Evolutionary conservation across 352 stramenopile genomes (phyloP), one percentile per base, ranked within the genome.

Genomic region (Nothophytophthora sp.): DNA sequence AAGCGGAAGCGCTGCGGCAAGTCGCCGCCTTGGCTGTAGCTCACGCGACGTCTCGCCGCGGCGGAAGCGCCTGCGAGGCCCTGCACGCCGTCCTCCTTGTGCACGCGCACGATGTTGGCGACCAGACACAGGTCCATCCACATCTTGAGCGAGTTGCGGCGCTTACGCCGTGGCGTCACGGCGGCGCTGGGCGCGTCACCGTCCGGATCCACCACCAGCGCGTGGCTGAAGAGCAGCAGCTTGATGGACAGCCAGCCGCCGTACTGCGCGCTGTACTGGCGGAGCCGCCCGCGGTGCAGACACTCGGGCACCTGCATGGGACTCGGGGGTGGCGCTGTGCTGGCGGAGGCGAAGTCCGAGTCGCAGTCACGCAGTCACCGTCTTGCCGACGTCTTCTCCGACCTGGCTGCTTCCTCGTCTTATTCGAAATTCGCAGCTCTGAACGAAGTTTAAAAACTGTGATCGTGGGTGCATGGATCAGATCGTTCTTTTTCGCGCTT

Each of bases 261-360:
- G 59, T 76, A 82, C 47, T 79, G 69, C 32, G 69, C 62, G 36
- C 65, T 79, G 58, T 71, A 82, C 60, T 82, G 72, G 28, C 69
- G 70, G 58, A 82, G 37, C 11, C 59, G 53, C 10, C 68, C 72
- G 36, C 66, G 66, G 36, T 62, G 65, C 32, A 82, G 54, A 27
- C 68, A 76, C 36, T 79, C 73, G n/a, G 54, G 53, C 13, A 18
- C 39, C 8, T 63, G 34, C 58, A 69, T 60, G 12, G 2, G n/a
- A n/a, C n/a, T n/a, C n/a, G n/a, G n/a, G n/a, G n/a, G n/a, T n/a
- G n/a, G n/a, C n/a, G n/a, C n/a, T n/a, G n/a, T n/a, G n/a, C n/a
- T n/a, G n/a, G n/a, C n/a, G n/a, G n/a, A n/a, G n/a, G n/a, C n/a
- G n/a, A n/a, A n/a, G n/a, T n/a, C n/a, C n/a, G n/a, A n/a, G n/a